Evolutionary conservation across 1,284 basidiomycete genomes (phyloP).

Genomic region (Ceratobasidium sp.): DNA sequence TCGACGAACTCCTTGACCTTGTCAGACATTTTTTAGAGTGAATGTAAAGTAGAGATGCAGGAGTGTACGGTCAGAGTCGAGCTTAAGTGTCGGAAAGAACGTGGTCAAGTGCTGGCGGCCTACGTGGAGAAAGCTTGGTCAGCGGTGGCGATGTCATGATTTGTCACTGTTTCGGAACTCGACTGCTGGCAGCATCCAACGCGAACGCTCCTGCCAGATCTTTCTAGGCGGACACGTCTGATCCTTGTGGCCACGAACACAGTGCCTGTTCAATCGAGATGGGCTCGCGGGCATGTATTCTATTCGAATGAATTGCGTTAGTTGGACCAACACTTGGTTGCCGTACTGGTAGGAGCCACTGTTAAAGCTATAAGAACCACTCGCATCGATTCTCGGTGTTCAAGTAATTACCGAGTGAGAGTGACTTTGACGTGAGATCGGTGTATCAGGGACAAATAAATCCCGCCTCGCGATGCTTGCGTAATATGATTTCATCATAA

Average conservation of each 20-base stretch:
- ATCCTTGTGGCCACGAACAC: background rate
- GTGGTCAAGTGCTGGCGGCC: conserved; percentile 32
- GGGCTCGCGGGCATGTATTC: background rate
- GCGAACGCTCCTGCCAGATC: background rate
- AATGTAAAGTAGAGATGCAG: conserved; percentile 15
- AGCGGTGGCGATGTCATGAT: conserved; percentile 1
- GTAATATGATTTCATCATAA: background rate
- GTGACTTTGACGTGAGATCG: no score
- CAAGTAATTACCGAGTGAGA: no score
- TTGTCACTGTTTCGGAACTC: conserved; percentile 13
- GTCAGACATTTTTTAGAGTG: conserved; percentile 72
- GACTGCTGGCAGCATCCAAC: conserved; percentile 2
- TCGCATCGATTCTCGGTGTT: no score
- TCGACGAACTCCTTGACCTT: conserved; percentile 91
- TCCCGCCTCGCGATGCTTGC: background rate
- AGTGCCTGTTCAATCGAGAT: background rate
- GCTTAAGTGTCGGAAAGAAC: conserved; percentile 16
- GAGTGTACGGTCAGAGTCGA: conserved; percentile 2
- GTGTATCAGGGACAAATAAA: conserved; percentile 4
- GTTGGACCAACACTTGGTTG: no score
- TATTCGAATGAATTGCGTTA: no score
- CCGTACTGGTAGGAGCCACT: no score
- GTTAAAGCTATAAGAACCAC: no score
- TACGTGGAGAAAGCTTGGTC: conserved; percentile 25
- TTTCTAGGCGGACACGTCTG: conserved; percentile 8